phyloP scores from a whole-genome alignment of 306 rosid genomes.

The Castanea mollissima region DNA sequence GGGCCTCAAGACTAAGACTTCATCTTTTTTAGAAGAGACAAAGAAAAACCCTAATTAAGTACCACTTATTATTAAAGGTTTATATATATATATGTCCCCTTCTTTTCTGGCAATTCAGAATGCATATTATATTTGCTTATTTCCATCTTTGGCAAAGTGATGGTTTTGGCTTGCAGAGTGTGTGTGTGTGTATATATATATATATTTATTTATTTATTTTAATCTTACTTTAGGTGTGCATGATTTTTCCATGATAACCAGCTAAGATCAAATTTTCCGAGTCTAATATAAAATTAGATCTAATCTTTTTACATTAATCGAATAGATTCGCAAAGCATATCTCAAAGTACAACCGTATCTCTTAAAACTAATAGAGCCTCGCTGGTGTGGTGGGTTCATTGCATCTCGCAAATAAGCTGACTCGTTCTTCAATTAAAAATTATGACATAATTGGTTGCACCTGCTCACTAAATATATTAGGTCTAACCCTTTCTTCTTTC shows the following conservation, averaged over 20 bases:
- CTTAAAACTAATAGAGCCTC: conserved; percentile 25
- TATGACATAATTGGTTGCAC: conserved; percentile 38
- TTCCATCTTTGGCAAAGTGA: conserved; percentile 1
- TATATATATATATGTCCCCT: too few species aligned
- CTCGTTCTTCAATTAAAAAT: conserved; percentile 21
- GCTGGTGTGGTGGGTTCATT: conserved; percentile 33
- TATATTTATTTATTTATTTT: conserved; percentile 10
- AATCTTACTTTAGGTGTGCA: conserved; percentile 17
- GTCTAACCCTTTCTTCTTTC: too few species aligned
- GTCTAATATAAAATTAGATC: conserved; percentile 15
- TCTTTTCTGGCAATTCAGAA: not conserved
- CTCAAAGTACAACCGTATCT: conserved; percentile 52
- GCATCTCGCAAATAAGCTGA: conserved; percentile 25
- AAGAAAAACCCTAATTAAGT: too few species aligned
- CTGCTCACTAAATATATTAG: conserved; percentile 28
- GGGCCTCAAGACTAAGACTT: too few species aligned
- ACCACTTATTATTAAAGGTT: too few species aligned
- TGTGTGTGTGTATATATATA: not conserved
- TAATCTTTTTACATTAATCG: conserved; percentile 17
- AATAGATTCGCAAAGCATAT: conserved; percentile 32
- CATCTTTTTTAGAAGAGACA: too few species aligned
- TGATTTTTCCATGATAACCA: conserved; percentile 30
- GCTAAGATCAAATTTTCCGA: conserved; percentile 27
- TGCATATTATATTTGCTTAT: not conserved
- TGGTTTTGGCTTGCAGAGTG: not conserved